Percentiles rank a stretch among this genome's conserved stretches.
Evolutionary conservation across 306 rosid genomes (phyloP).

Genomic region (Erythrophleum fordii): DNA sequence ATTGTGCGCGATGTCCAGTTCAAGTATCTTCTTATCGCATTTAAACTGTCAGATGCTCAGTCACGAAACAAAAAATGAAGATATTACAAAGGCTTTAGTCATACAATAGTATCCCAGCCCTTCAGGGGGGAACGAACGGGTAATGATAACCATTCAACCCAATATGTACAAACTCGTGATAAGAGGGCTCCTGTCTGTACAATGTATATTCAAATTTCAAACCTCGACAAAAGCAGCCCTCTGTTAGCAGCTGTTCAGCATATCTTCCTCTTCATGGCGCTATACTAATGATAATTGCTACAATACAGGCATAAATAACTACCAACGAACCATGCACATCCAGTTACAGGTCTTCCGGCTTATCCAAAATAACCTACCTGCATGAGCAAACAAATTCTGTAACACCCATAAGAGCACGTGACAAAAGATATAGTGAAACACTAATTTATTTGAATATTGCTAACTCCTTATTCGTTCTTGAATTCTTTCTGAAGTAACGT

Average conservation of each 20-base stretch:
- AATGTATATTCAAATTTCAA: neutral
- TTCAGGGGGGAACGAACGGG: neutral
- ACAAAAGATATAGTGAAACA: neutral
- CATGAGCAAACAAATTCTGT: neutral
- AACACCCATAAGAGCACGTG: neutral
- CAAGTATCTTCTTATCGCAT: neutral
- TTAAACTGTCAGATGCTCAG: neutral
- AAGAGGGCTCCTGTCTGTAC: neutral
- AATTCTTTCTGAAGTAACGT: neutral
- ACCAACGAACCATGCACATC: neutral
- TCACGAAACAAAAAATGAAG: neutral
- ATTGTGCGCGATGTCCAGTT: neutral
- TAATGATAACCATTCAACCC: neutral
- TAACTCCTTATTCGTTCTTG: neutral
- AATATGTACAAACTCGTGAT: neutral
- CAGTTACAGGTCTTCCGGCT: neutral
- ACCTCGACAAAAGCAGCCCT: neutral
- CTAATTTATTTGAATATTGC: neutral
- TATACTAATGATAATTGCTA: neutral
- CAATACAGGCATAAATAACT: neutral
- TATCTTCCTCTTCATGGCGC: neutral
- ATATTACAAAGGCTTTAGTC: neutral
- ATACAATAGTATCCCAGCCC: neutral
- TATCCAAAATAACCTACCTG: conserved; percentile 42
- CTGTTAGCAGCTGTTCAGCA: neutral